A percentile compares a stretch with the other conserved stretches of the same genome.
phyloP scores from a whole-genome alignment of 148 eudicot genomes.

The Persicaria maculosa region DNA sequence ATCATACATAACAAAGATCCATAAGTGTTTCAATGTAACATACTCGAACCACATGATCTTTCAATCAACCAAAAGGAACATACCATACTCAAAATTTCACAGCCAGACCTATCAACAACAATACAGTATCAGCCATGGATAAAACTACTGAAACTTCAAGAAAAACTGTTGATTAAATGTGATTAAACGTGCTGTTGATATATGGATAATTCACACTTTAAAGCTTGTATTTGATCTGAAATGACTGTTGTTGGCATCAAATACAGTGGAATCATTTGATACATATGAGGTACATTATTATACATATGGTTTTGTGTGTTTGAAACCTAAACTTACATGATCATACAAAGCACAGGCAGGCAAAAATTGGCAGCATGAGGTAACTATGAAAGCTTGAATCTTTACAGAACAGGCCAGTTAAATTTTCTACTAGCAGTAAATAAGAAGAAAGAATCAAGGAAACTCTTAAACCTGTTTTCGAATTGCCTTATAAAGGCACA shows the following conservation, averaged over 20 bases:
- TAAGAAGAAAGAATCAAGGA: neutral
- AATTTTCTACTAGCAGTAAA: neutral
- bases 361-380: slow-evolving; percentile 4
- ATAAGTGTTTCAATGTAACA: neutral
- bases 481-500: slow-evolving; percentile 30
- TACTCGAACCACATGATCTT: neutral
- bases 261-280: neutral
- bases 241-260: neutral
- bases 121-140: neutral
- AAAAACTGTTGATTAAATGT: neutral
- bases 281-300: neutral
- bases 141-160: neutral
- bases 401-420: slow-evolving; percentile 8
- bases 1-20: neutral
- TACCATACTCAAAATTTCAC: neutral
- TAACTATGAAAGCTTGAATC: neutral
- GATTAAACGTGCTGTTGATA: neutral
- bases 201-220: neutral
- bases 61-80: neutral
- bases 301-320: neutral
- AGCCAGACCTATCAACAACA: neutral
- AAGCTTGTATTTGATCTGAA: neutral
- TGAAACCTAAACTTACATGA: neutral
- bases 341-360: slow-evolving; percentile 4
- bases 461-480: neutral